Evolutionary conservation across 495 filamentous ascomycete genomes (phyloP), one percentile per base, ranked within the genome.

Genomic region (Hypoxylon trugodes): DNA sequence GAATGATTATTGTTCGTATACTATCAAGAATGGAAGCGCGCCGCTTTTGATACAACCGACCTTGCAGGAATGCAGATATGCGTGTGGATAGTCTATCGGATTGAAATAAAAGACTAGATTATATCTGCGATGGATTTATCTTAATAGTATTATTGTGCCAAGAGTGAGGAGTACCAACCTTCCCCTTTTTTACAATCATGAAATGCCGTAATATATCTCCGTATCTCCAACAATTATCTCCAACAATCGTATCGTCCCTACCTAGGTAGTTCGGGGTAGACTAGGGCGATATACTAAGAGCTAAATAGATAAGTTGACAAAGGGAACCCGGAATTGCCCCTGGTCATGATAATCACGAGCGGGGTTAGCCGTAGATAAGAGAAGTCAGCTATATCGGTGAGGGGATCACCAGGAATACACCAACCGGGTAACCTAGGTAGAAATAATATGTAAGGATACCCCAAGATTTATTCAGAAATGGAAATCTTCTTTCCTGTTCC

Each of bases 291-390:
- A 40, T 12, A 24, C 21, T 38, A 49, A 26, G 28, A 7, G 9
- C 25, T 26, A 50, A 45, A 59, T 57, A 50, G 30, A 35, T 36
- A 56, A 18, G 6, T 45, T 4, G 22, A n/a, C 16, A 53, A 18
- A 46, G 22, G n/a, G n/a, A n/a, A 47, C 36, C 38, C 12, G 22
- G 52, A 37, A 46, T 5, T 25, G 41, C 42, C 61, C 61, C 54
- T 38, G 18, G 35, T 42, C 47, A 48, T 5, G 15, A 56, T 15
- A 19, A n/a, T 36, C 41, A 25, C 55, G 61, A 59, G 61, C 61
- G 61, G 61, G 55, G 55, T 65, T 65, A 42, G 49, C 61, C 55
- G 55, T 30, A 60, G 62, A 66, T 66, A 66, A 66, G 55, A 55
- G 21, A 26, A 43, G 13, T 35, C 37, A 10, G n/a, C 5, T 67